Evolutionary conservation across 345 rosid genomes (phyloP).

Genomic region (Eucalyptus dawsonii): DNA sequence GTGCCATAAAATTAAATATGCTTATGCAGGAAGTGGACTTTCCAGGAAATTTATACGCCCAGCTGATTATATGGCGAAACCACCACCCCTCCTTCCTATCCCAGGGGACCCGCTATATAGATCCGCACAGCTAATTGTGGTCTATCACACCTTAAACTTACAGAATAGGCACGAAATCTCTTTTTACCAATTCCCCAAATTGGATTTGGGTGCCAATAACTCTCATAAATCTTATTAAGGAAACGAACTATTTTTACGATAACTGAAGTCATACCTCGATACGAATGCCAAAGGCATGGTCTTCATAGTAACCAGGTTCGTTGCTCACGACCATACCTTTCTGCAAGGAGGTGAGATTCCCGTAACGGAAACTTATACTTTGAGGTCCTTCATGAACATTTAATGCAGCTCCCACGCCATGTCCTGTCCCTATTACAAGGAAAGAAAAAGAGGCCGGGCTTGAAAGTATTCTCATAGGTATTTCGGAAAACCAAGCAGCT

Average conservation of each 20-base stretch:
- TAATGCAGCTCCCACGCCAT: slow-evolving; percentile 93
- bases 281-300: slow-evolving; percentile 92
- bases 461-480: background rate
- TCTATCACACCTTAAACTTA: background rate
- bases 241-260: background rate
- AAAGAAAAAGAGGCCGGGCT: background rate
- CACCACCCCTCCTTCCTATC: background rate
- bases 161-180: background rate
- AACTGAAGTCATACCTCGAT: slow-evolving; percentile 52
- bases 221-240: background rate
- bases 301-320: slow-evolving; percentile 98
- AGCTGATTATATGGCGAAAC: background rate
- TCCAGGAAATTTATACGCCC: background rate
- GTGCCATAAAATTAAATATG: background rate
- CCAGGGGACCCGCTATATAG: background rate
- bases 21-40: background rate
- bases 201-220: background rate
- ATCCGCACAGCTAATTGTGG: background rate
- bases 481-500: background rate
- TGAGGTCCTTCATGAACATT: slow-evolving; percentile 99
- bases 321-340: slow-evolving; percentile 96
- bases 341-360: slow-evolving; percentile 69
- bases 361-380: slow-evolving; percentile 82
- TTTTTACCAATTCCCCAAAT: background rate
- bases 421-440: slow-evolving; percentile 71